Evolutionary conservation across 2,329 filamentous ascomycete species (phyloP).

Genomic region (Camptophora hylomeconis): DNA sequence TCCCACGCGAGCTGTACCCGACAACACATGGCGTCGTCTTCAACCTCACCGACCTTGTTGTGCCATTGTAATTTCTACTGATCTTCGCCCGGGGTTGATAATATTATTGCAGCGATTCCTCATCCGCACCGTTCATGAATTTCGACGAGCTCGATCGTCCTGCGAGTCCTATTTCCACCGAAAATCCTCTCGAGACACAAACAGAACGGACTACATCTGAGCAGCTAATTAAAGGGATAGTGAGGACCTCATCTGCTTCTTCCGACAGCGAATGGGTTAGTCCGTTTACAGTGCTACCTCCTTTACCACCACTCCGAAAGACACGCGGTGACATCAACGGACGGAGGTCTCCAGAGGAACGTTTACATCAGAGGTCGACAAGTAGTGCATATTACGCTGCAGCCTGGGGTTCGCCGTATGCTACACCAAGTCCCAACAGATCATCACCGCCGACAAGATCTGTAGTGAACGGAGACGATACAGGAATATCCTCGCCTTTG

Average conservation of each 20-base stretch:
- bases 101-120: no score
- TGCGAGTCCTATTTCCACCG: slow-evolving; percentile 3
- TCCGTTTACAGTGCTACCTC: slow-evolving; percentile 17
- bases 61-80: no score
- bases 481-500: slow-evolving; percentile 17
- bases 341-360: slow-evolving; percentile 11
- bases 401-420: slow-evolving; percentile 87
- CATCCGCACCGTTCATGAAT: slow-evolving; percentile 14
- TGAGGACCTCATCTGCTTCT: no score
- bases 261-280: slow-evolving; percentile 14
- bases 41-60: no score
- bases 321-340: slow-evolving; percentile 9
- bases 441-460: slow-evolving; percentile 25
- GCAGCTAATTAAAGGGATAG: no score
- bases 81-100: no score
- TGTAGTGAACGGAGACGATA: slow-evolving; percentile 13
- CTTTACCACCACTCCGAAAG: slow-evolving; percentile 13
- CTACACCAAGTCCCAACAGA: slow-evolving; percentile 41
- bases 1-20: no score
- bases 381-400: slow-evolving; percentile 53
- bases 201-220: no score
- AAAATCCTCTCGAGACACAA: no score
- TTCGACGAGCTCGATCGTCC: slow-evolving; percentile 10
- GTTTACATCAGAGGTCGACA: slow-evolving; percentile 27
- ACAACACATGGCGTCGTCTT: no score